Evolutionary conservation across 768 basidiomycete species (phyloP).

Genomic region (Chalciporus piperatus): DNA sequence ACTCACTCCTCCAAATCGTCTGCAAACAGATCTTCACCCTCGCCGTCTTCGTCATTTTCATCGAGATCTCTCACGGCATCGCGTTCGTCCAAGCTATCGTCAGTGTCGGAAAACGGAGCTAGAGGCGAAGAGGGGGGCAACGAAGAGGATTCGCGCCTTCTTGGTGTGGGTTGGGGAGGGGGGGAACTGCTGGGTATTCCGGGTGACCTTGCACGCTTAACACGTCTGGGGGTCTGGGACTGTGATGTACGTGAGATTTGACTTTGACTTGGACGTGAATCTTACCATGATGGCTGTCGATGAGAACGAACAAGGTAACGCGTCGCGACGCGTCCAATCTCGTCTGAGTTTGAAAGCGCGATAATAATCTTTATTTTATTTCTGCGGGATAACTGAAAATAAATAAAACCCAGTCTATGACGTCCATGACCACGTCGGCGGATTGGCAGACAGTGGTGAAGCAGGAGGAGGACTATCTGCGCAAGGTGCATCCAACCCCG

Average conservation of each 20-base stretch:
- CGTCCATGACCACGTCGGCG: conserved; percentile 35
- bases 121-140: conserved; percentile 86
- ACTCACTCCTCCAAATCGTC: conserved; percentile 72
- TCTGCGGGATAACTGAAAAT: conserved; percentile 1
- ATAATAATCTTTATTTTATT: neutral
- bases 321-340: conserved; percentile 45
- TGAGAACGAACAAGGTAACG: conserved; percentile 29
- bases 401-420: neutral
- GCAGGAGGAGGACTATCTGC: conserved; percentile 69
- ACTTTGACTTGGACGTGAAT: neutral
- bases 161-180: conserved; percentile 39
- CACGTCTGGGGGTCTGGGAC: conserved; percentile 48
- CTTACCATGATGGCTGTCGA: conserved; percentile 38
- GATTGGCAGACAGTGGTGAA: conserved; percentile 56
- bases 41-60: conserved; percentile 75
- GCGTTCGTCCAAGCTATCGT: conserved; percentile 72
- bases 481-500: conserved; percentile 63
- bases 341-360: conserved; percentile 46
- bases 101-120: conserved; percentile 81
- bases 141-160: conserved; percentile 63
- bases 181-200: conserved; percentile 50
- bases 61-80: conserved; percentile 63
- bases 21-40: conserved; percentile 90
- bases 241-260: conserved; percentile 8
- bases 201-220: conserved; percentile 62